Evolutionary conservation across 345 rosid genomes (phyloP).

Genomic region (Populus euphratica): DNA sequence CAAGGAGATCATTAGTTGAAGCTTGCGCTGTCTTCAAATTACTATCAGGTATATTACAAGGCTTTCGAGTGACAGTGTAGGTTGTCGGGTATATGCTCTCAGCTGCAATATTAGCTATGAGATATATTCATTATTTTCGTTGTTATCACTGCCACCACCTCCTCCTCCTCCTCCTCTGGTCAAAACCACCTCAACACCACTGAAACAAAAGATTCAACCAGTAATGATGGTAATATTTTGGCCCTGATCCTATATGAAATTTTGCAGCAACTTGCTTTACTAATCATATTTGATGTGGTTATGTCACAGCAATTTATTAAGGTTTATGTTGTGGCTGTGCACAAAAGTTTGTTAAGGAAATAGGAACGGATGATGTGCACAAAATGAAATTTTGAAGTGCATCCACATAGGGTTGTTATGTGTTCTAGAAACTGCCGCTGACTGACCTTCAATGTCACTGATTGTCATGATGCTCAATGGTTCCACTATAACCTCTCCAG

Average conservation of each 20-base stretch:
- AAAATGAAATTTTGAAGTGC: slow-evolving; percentile 27
- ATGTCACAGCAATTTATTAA: too few relatives aligned
- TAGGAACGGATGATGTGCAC: too few relatives aligned
- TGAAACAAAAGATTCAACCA: neutral
- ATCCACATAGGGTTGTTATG: slow-evolving; percentile 26
- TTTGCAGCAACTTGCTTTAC: too few relatives aligned
- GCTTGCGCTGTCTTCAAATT: slow-evolving; percentile 27
- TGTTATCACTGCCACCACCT: slow-evolving; percentile 1
- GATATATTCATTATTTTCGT: slow-evolving; percentile 21
- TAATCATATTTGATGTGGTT: too few relatives aligned
- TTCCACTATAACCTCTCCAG: slow-evolving; percentile 1
- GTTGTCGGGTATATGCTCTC: slow-evolving; percentile 14
- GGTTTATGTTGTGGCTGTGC: too few relatives aligned
- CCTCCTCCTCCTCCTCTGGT: neutral
- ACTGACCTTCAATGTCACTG: slow-evolving; percentile 8
- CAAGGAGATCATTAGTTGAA: too few relatives aligned
- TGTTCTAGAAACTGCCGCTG: slow-evolving; percentile 24
- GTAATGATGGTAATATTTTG: slow-evolving; percentile 14
- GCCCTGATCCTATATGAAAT: neutral
- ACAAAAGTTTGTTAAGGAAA: too few relatives aligned
- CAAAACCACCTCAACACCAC: neutral
- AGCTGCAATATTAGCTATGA: slow-evolving; percentile 41
- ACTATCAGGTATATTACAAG: slow-evolving; percentile 12
- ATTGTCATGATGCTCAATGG: slow-evolving; percentile 8
- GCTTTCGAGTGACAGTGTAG: slow-evolving; percentile 9